Conservation (phyloP, 2,329 filamentous ascomycete genomes). For the Aspergillus amoenus region DNA sequence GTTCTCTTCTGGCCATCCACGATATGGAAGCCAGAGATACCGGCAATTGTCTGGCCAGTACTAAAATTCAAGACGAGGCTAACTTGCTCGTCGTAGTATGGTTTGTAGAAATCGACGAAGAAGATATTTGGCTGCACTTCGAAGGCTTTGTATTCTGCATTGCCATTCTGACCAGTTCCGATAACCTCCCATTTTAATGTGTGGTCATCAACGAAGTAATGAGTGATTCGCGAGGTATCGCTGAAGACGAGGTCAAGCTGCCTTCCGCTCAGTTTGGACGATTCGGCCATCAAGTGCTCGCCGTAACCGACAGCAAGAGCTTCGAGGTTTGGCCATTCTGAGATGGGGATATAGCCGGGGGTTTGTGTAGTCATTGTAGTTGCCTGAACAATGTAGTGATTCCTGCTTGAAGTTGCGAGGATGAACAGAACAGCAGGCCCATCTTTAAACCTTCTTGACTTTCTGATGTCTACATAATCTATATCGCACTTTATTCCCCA, state of each 20-base stretch:
- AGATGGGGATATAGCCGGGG: neutral
- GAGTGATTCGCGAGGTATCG: neutral
- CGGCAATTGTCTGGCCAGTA: neutral
- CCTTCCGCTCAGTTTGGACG: neutral
- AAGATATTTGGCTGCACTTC: neutral
- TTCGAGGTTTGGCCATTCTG: neutral
- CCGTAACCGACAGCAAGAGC: neutral
- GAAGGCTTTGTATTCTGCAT: neutral
- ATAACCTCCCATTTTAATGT: neutral
- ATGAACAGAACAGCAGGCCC: too few relatives aligned
- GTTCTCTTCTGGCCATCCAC: neutral
- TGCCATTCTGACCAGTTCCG: neutral
- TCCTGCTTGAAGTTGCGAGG: too few relatives aligned
- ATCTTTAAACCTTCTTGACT: too few relatives aligned
- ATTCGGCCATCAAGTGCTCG: neutral
- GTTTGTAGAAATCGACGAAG: neutral
- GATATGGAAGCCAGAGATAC: neutral
- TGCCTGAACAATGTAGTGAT: too few relatives aligned
- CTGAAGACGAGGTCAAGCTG: neutral
- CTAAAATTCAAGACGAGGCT: neutral
- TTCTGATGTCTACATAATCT: too few relatives aligned
- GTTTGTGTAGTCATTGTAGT: neutral
- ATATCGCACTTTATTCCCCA: too few relatives aligned
- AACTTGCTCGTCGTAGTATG: neutral
- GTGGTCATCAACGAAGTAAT: neutral